Conservation (phyloP, 345 rosid species). For the Syzygium aromaticum region DNA sequence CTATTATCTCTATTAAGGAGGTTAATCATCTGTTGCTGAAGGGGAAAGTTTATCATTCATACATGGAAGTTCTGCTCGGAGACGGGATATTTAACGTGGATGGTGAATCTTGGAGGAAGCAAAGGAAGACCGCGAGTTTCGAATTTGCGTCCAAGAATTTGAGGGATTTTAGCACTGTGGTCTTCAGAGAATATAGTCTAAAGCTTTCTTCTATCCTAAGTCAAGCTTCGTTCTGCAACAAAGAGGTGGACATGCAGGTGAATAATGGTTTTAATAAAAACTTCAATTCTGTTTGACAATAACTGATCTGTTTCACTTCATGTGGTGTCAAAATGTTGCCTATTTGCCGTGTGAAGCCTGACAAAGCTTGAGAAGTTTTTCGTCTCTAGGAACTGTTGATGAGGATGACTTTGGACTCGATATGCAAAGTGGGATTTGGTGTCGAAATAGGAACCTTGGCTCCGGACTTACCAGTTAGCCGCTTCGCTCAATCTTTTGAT, state of each 20-base stretch:
- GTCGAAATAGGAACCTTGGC: slow-evolving; percentile 84
- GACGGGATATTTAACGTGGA: slow-evolving; percentile 88
- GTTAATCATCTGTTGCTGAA: slow-evolving; percentile 11
- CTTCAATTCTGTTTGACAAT: neutral
- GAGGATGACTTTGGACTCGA: slow-evolving; percentile 95
- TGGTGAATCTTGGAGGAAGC: slow-evolving; percentile 88
- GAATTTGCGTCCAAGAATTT: slow-evolving; percentile 95
- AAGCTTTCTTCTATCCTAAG: slow-evolving; percentile 62
- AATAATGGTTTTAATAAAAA: neutral
- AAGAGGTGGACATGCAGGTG: slow-evolving; percentile 87
- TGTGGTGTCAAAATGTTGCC: neutral
- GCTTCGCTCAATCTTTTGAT: slow-evolving; percentile 82
- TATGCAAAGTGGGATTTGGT: slow-evolving; percentile 94
- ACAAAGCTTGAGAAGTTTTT: neutral
- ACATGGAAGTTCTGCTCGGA: slow-evolving; percentile 90
- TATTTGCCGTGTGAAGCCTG: neutral
- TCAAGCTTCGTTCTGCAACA: slow-evolving; percentile 37
- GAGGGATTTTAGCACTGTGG: slow-evolving; percentile 79
- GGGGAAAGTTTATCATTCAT: slow-evolving; percentile 90
- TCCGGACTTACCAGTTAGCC: slow-evolving; percentile 56
- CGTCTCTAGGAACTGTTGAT: slow-evolving; percentile 54
- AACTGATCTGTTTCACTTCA: neutral
- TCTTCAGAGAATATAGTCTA: slow-evolving; percentile 77
- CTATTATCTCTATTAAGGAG: neutral
- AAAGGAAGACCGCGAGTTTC: slow-evolving; percentile 91